phyloP scores from a whole-genome alignment of 805 yeast species.

The Starmerella vitae region DNA sequence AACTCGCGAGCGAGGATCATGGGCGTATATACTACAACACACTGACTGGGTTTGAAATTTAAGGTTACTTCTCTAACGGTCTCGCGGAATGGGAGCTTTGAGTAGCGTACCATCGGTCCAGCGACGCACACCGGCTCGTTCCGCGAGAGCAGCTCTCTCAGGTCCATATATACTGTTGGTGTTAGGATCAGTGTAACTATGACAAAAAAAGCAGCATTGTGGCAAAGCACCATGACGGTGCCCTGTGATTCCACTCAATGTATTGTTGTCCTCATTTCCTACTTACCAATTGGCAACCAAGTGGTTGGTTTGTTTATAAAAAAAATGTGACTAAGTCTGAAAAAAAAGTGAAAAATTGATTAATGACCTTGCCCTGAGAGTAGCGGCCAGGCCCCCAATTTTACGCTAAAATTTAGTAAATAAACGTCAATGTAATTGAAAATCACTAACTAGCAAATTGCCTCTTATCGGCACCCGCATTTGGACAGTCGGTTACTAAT shows the following conservation, averaged over 20 bases:
- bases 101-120: slow-evolving; percentile 97
- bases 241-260: slow-evolving; percentile 1
- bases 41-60: slow-evolving; percentile 39
- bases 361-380: too few relatives aligned
- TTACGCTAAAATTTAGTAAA: too few relatives aligned
- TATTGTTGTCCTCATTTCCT: slow-evolving; percentile 18
- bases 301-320: too few relatives aligned
- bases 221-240: slow-evolving; percentile 16
- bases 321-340: too few relatives aligned
- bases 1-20: slow-evolving; percentile 95
- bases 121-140: slow-evolving; percentile 39
- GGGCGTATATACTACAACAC: slow-evolving; percentile 68
- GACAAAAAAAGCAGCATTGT: slow-evolving; percentile 13
- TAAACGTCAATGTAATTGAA: too few relatives aligned
- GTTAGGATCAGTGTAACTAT: slow-evolving; percentile 22
- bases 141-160: background rate
- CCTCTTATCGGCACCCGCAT: too few relatives aligned
- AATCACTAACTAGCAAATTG: too few relatives aligned
- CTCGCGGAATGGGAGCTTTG: slow-evolving; percentile 83
- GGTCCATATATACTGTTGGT: too few relatives aligned
- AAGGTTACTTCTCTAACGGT: slow-evolving; percentile 43
- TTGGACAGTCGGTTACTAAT: too few relatives aligned
- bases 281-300: slow-evolving; percentile 14
- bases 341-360: too few relatives aligned
- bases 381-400: too few relatives aligned